phyloP scores from a whole-genome alignment of 495 filamentous ascomycete genomes.

The Podospora pseudocomata region DNA sequence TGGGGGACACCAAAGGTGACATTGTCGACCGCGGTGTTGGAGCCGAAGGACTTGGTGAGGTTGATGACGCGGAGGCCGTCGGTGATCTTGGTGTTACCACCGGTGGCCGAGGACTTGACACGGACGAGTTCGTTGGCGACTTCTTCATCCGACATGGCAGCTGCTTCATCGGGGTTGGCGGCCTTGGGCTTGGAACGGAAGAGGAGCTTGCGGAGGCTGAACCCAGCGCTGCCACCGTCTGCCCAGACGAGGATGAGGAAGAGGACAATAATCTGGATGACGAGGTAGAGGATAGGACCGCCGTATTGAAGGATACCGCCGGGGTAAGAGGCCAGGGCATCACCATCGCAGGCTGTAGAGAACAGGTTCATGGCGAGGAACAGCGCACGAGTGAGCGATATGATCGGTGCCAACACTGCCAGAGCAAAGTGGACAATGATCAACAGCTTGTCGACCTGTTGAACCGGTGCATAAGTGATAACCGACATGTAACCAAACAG shows the following conservation, averaged over 20 bases:
- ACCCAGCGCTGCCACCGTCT: constrained; percentile 60
- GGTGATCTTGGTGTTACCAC: constrained; percentile 45
- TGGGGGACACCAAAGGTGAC: constrained; percentile 74
- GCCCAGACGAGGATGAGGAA: constrained; percentile 66
- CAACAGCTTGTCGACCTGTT: constrained; percentile 56
- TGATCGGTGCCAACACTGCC: constrained; percentile 63
- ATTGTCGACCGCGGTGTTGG: constrained; percentile 70
- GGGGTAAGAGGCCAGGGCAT: constrained; percentile 60
- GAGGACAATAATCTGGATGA: constrained; percentile 62
- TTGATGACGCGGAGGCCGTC: constrained; percentile 73
- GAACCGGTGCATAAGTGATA: constrained; percentile 61
- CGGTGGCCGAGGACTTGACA: constrained; percentile 38
- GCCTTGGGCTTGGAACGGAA: constrained; percentile 2
- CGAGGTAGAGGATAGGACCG: constrained; percentile 72
- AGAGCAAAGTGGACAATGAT: constrained; percentile 65
- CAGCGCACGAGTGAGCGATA: constrained; percentile 62
- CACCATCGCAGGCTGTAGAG: constrained; percentile 62
- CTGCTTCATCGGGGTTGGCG: constrained; percentile 9
- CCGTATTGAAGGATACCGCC: constrained; percentile 70
- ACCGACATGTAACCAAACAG: constrained; percentile 67
- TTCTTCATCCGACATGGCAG: constrained; percentile 42
- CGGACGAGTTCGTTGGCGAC: constrained; percentile 44
- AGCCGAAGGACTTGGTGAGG: constrained; percentile 71
- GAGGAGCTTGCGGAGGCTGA: constrained; percentile 43
- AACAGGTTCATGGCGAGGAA: constrained; percentile 77